Evolutionary conservation across 495 filamentous ascomycete genomes (phyloP), one percentile per base, ranked within the genome.

Genomic region (Hapsidospora chrysogenum): DNA sequence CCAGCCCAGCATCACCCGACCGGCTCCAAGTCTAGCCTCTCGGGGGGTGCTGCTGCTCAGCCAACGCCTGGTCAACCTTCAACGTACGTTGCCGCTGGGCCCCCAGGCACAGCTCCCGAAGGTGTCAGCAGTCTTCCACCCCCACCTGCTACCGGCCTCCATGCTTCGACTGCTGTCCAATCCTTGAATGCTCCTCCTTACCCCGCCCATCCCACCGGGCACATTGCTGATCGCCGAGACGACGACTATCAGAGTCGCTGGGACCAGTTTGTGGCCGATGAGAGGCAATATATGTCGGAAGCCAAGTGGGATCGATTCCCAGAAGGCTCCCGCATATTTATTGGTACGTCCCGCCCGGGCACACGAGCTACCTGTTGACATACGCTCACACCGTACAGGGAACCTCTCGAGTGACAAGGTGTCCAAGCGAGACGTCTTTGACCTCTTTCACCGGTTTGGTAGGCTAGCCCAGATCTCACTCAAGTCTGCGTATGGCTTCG

Each of bases 401-500:
- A 97, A 96, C 51, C 65, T 97, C 16, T 85, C 84, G 17, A 86
- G 80, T 17, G 89, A 97, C 48, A 72, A 82, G 50, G 85, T 93
- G 9, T 86, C 86, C 0, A 96, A 97, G 53, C 72, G 80, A 39
- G 87, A 95, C 51, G 68, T 96, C 25, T 96, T 92, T 48, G 78
- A 87, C 40, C 65, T 83, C 11, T 97, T 97, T 47, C 74, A 79
- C 49, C 68, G 70, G 29, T 86, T 85, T 53, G 89, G 89, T 22
- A 78, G 76, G 37, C 60, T 97, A 23, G 87, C 87, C 2, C 89
- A 97, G 51, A 84, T 97, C 26, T 94, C 86, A 2, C 82, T 97
- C 48, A 96, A 96, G 49, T 83, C 86, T 52, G 85, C 85, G 2
- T 97, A 93, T 57, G 89, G 89, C 3, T 97, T 97, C 47, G 85